Conservation (phyloP, 176 grass and related monocot species). For the Oryza meyeriana region DNA sequence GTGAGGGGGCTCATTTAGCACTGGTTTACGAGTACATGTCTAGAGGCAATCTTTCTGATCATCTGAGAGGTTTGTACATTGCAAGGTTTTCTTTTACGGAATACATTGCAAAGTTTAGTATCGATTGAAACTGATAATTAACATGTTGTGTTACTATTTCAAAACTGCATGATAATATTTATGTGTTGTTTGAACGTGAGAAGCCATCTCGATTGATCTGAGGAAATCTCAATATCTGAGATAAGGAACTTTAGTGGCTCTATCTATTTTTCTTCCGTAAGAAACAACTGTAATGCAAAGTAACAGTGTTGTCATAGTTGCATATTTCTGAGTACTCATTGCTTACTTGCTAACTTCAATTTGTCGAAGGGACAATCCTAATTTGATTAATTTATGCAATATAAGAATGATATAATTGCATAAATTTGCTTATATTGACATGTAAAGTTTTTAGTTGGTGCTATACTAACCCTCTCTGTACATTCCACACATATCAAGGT, state of each 20-base stretch:
- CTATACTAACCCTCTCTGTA: not conserved
- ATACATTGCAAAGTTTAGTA: no score
- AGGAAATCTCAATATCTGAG: not conserved
- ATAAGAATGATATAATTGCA: not conserved
- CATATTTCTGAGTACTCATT: not conserved
- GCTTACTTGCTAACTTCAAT: not conserved
- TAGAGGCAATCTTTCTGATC: slow-evolving; percentile 15
- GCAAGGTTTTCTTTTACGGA: no score
- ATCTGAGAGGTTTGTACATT: not conserved
- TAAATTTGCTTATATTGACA: not conserved
- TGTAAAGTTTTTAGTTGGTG: not conserved
- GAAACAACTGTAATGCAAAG: not conserved
- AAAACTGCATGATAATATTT: not conserved
- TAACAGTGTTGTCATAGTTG: not conserved
- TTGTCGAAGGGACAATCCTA: not conserved
- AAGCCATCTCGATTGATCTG: not conserved
- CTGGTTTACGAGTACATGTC: slow-evolving; percentile 33
- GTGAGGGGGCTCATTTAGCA: slow-evolving; percentile 13
- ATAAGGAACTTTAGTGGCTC: not conserved
- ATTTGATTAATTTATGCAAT: not conserved
- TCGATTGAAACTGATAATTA: no score
- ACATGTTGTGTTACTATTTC: no score
- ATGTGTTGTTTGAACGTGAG: no score
- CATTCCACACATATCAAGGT: slow-evolving; percentile 12
- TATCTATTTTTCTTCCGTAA: not conserved